phyloP scores from a whole-genome alignment of 305 asterid genomes.

The Fraxinus ornus region DNA sequence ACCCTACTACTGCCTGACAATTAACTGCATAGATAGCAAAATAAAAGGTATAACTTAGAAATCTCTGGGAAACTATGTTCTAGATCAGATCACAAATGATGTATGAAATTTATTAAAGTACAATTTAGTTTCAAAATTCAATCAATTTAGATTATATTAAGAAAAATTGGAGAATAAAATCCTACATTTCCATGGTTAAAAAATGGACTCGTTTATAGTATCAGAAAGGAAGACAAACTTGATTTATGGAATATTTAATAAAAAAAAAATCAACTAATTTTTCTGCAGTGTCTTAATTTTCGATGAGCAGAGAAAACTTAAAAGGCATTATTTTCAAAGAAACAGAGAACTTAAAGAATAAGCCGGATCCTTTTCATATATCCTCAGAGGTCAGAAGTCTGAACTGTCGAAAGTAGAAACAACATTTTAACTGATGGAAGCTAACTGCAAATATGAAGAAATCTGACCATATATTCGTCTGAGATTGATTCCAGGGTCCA shows the following conservation, averaged over 20 bases:
- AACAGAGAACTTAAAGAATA: not conserved
- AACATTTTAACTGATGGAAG: not conserved
- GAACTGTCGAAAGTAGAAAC: not conserved
- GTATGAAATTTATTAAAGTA: not conserved
- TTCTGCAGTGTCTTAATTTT: not conserved
- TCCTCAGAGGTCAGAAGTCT: not conserved
- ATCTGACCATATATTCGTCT: not conserved
- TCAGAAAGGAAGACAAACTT: not conserved
- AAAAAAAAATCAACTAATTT: not conserved
- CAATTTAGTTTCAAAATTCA: not conserved
- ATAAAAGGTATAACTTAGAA: not conserved
- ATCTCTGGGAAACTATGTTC: not conserved
- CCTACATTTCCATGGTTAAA: not conserved
- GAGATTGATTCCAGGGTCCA: not conserved
- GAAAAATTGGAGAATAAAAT: not conserved
- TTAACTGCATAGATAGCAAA: constrained; percentile 36
- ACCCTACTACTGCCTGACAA: constrained; percentile 23
- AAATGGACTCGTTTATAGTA: not conserved
- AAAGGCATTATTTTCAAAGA: not conserved
- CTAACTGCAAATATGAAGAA: not conserved
- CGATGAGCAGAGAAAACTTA: not conserved
- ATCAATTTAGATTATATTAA: not conserved
- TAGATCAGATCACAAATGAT: not conserved
- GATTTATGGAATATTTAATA: not conserved
- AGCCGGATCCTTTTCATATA: constrained; percentile 15